phyloP scores from a whole-genome alignment of 148 eudicot species.

The Chenopodium suecicum region DNA sequence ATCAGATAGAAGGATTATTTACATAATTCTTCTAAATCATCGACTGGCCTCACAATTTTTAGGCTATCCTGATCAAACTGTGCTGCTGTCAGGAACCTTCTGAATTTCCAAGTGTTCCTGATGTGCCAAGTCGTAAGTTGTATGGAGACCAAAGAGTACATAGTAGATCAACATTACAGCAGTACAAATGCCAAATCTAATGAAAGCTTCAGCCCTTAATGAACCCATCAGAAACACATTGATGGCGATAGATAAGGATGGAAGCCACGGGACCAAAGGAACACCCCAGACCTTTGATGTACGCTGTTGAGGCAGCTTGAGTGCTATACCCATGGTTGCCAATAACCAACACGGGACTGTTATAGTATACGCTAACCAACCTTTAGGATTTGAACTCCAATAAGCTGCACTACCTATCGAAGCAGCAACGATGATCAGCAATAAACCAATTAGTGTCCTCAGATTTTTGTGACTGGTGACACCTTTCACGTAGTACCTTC shows the following conservation, averaged over 20 bases:
- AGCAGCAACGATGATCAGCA: constrained; percentile 46
- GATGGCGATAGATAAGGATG: constrained; percentile 53
- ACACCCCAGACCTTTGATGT: constrained; percentile 72
- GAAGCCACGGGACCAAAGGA: constrained; percentile 73
- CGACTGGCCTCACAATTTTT: too few species aligned
- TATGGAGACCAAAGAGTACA: constrained; percentile 48
- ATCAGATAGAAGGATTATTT: too few species aligned
- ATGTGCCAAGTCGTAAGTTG: constrained; percentile 50
- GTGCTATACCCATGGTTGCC: constrained; percentile 47
- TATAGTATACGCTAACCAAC: constrained; percentile 51
- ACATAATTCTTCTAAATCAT: too few species aligned
- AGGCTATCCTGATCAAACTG: background rate
- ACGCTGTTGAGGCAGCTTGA: constrained; percentile 45
- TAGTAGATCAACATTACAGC: constrained; percentile 38
- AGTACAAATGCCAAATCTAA: constrained; percentile 36
- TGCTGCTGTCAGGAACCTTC: constrained; percentile 9
- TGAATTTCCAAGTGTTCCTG: background rate
- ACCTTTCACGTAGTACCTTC: constrained; percentile 57
- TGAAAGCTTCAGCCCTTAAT: constrained; percentile 26
- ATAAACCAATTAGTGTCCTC: constrained; percentile 31
- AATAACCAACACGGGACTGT: constrained; percentile 56
- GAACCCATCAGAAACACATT: constrained; percentile 78
- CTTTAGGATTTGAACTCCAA: constrained; percentile 41
- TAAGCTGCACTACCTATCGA: constrained; percentile 51
- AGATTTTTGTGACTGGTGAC: constrained; percentile 36